Evolutionary conservation across 2,329 filamentous ascomycete species (phyloP), one percentile per base, ranked within the genome.

Genomic region (Lecanicillium sp.): DNA sequence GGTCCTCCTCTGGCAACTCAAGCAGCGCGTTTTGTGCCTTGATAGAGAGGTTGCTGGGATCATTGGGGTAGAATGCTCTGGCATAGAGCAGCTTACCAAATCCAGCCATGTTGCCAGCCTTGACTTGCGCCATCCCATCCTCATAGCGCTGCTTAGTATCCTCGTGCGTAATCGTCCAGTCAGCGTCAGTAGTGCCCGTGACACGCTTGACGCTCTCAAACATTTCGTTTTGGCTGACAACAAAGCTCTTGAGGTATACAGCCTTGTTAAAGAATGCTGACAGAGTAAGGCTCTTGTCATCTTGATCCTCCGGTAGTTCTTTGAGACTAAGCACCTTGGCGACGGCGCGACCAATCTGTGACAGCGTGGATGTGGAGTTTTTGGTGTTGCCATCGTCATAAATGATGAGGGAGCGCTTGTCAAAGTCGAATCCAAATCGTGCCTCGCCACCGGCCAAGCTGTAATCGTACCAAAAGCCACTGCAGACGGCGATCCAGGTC

Each of bases 211-310:
- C 59, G 17, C 67, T 69, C 29, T 71, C 71, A 43, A 84, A 68
- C 58, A 84, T 81, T 7, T 84, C 79, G 18, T 64, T 65, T 51
- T 84, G 80, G 44, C 56, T 74, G 41, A 81, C 45, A 2, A 59
- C 50, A 56, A 81, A 84, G 33, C 71, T 77, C 27, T 59, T 61
- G n/a, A 79, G 40, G 45, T 67, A 73, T 5, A 79, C 47, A 3
- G 46, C 42, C 37, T 65, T 62, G 54, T 78, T 75, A 9, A n/a
- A 56, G 43, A 46, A 60, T 46, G 6, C 59, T 53, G 15, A 77
- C 0, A 66, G 49, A 2, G 48, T 44, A 4, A 56, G 30, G 55
- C 64, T 14, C 2, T 34, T 11, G 14, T 54, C 49, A 3, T 44
- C 29, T n/a, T 55, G 2, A 51, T 37, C 61, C 55, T 30, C 65